Evolutionary conservation across 2,329 filamentous ascomycete genomes (phyloP).

Genomic region (Penicillium expansum): DNA sequence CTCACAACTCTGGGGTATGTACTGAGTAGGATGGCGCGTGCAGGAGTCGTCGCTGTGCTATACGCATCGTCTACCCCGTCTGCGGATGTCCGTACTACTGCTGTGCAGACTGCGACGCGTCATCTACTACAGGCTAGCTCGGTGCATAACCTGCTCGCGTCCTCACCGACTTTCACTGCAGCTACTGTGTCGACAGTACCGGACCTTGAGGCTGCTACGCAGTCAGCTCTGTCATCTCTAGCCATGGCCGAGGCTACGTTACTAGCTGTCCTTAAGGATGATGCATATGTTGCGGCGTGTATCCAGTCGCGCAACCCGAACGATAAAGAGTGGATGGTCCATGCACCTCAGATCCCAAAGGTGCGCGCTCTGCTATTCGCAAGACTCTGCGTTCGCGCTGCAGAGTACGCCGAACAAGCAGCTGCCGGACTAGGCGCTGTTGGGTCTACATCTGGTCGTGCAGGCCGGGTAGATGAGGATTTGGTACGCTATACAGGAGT

Average conservation of each 20-base stretch:
- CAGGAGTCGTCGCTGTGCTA: slow-evolving; percentile 65
- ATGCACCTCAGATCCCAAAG: slow-evolving; percentile 79
- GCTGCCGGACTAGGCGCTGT: slow-evolving; percentile 49
- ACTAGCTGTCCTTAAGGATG: slow-evolving; percentile 86
- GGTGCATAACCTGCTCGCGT: slow-evolving; percentile 69
- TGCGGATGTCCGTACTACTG: slow-evolving; percentile 64
- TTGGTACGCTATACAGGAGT: slow-evolving; percentile 73
- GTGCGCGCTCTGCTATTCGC: slow-evolving; percentile 87
- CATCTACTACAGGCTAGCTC: slow-evolving; percentile 74
- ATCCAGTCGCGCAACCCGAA: slow-evolving; percentile 77
- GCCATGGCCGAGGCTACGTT: slow-evolving; percentile 85
- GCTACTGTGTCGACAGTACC: slow-evolving; percentile 22
- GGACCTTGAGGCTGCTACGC: slow-evolving; percentile 49
- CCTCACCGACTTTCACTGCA: slow-evolving; percentile 49
- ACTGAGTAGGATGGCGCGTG: slow-evolving; percentile 69
- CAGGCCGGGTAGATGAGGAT: slow-evolving; percentile 55
- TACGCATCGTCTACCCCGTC: slow-evolving; percentile 65
- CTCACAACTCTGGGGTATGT: slow-evolving; percentile 74
- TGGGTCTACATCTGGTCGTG: slow-evolving; percentile 26
- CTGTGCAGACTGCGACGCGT: slow-evolving; percentile 72
- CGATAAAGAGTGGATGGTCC: slow-evolving; percentile 96
- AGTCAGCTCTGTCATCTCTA: slow-evolving; percentile 51
- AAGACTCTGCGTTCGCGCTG: slow-evolving; percentile 79
- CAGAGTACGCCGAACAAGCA: slow-evolving; percentile 80
- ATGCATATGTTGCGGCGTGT: slow-evolving; percentile 82